Conservation (phyloP, 352 stramenopile species). For the Globisporangium megalacanthum region DNA sequence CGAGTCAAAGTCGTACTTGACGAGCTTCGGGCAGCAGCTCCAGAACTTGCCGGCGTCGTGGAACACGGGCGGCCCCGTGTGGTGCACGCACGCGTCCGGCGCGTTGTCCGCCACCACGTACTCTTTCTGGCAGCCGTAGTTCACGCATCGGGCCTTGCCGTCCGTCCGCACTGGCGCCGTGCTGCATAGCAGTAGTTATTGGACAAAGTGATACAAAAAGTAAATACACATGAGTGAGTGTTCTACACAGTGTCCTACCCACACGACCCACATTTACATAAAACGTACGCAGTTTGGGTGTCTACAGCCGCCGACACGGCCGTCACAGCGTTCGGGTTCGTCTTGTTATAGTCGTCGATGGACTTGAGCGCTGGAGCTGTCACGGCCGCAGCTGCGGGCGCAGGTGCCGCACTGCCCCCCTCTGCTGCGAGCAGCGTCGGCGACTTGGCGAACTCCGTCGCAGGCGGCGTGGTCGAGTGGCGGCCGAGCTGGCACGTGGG, state of each 20-base stretch:
- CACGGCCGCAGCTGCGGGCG: constrained; percentile 10
- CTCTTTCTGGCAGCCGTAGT: constrained; percentile 91
- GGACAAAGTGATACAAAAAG: not conserved
- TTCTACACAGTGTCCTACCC: too few relatives aligned
- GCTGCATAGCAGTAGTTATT: constrained; percentile 8
- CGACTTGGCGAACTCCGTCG: constrained; percentile 70
- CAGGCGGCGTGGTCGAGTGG: constrained; percentile 64
- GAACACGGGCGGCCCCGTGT: constrained; percentile 88
- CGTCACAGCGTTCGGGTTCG: constrained; percentile 87
- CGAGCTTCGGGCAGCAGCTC: constrained; percentile 89
- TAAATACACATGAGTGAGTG: not conserved
- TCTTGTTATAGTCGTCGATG: constrained; percentile 91
- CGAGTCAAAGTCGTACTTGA: constrained; percentile 95
- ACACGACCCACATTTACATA: not conserved
- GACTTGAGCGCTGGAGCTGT: constrained; percentile 72
- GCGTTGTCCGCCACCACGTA: constrained; percentile 89
- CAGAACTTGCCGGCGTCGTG: constrained; percentile 93
- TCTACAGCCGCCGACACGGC: constrained; percentile 69
- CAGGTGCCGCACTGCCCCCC: constrained; percentile 22
- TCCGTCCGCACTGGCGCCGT: constrained; percentile 56
- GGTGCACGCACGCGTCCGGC: constrained; percentile 70
- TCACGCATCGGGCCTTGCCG: constrained; percentile 87
- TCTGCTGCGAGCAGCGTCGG: constrained; percentile 75
- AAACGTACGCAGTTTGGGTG: constrained; percentile 36
- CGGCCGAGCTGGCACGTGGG: constrained; percentile 61